These are phyloP conservation scores for Rhizoclosmatium globosum DNA, from an alignment of 192 early-diverging fungal genomes.

Conservation along the genomic window DNA sequence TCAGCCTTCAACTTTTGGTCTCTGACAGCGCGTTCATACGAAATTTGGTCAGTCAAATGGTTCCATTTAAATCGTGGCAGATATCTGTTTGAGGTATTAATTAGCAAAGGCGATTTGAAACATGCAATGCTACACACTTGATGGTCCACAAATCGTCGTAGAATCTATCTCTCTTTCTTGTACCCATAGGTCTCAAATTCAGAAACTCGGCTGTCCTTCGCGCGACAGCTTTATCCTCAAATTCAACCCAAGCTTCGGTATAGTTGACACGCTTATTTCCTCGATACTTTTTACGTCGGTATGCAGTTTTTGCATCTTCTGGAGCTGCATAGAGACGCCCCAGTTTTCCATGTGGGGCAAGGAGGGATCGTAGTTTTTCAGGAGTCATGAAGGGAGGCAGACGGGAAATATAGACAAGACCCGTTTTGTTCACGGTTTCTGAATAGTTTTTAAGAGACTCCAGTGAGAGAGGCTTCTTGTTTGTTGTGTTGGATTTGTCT, in stretches of 20 bases:
- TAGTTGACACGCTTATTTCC: constrained; percentile 87
- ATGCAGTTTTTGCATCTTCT: constrained; percentile 82
- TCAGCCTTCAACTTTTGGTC: constrained; percentile 85
- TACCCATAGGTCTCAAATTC: constrained; percentile 86
- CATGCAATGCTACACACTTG: constrained; percentile 49
- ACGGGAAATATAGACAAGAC: constrained; percentile 90
- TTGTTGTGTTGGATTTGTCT: constrained; percentile 50
- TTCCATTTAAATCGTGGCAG: constrained; percentile 97
- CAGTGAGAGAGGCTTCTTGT: constrained; percentile 65
- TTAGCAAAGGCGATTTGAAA: neutral
- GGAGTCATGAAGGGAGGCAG: constrained; percentile 96
- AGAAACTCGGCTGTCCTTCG: constrained; percentile 76
- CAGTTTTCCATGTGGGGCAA: constrained; percentile 77
- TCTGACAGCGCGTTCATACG: constrained; percentile 69
- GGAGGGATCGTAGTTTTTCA: constrained; percentile 76
- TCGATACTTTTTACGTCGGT: constrained; percentile 84
- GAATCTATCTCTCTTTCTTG: constrained; percentile 85
- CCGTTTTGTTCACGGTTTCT: constrained; percentile 74
- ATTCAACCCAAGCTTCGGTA: constrained; percentile 98
- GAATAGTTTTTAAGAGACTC: constrained; percentile 70
- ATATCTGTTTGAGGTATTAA: constrained; percentile 54
- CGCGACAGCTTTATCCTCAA: constrained; percentile 91
- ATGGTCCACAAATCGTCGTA: constrained; percentile 98
- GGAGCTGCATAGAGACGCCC: constrained; percentile 87
- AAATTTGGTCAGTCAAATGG: constrained; percentile 92